Base-by-base conservation (phyloP, 164 flowering plant genomes). In the Santalum album region DNA sequence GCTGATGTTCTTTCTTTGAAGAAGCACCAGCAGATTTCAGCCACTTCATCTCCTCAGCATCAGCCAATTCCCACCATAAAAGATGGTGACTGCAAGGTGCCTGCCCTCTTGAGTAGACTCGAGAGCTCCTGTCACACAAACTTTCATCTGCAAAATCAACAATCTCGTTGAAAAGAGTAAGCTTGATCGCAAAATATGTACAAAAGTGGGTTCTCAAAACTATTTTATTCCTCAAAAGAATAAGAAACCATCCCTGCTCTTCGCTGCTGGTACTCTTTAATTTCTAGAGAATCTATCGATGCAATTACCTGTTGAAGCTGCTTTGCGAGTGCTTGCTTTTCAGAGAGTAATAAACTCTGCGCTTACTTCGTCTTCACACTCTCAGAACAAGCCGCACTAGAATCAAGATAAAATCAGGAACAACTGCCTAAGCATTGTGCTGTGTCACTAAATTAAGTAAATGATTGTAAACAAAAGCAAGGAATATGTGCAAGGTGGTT, bases 11-110 rank as follows among this genome's bases (percentile, higher is more conserved):
- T 73, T 86, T 91, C 61, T 88, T 96, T 23, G 95, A 83, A 36
- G 90, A 78, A 61, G 81, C 55, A 55, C 66, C 54, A 52, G 83
- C 81, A 67, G 87, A 67, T 65, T 69, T 89, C 26, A 86, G 74
- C 96, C 90, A 86, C 75, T 80, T 89, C 55, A 84, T 57, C 72
- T 92, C 96, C 79, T 92, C 99, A 48, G 86, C 85, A 71, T 92
- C 90, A 21, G 78, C 70, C 48, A 88, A 67, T 62, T 92, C 91
- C 81, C 81, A 74, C 64, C 73, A 84, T 26, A 84, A 77, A 44
- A 55, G 54, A 80, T 59, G 60, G 48, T 74, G 36, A 79, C 26
- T 38, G 72, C 67, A 56, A 87, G 73, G 58, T 77, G 87, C 61
- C 83, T 78, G 51, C 77, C 83, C 51, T 84, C 99, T 47, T 70